Percentiles rank a stretch among this genome's conserved stretches.
Conservation (phyloP, 208 protist genomes). For the Acanthamoeba triangularis region DNA sequence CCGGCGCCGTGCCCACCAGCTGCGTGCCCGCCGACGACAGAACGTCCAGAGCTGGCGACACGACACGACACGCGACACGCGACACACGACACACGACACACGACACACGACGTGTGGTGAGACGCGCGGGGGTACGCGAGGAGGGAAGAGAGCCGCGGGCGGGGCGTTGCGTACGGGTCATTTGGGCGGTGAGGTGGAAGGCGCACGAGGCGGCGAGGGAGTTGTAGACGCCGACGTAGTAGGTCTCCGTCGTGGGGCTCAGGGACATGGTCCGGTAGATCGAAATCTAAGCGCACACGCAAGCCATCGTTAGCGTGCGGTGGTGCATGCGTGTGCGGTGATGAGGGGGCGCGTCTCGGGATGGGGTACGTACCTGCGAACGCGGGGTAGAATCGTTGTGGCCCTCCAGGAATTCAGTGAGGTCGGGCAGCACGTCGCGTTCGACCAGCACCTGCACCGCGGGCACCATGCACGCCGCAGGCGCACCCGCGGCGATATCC, state of each 20-base stretch:
- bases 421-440: not conserved
- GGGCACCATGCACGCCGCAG: not conserved
- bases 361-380: too few relatives aligned
- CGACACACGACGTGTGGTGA: not conserved
- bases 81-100: too few relatives aligned
- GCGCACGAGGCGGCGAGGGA: not conserved
- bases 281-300: not conserved
- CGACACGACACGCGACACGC: too few relatives aligned
- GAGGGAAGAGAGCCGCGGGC: too few relatives aligned
- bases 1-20: not conserved
- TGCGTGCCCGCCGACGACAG: not conserved
- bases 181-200: not conserved
- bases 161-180: not conserved
- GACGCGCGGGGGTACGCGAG: too few relatives aligned
- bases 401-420: not conserved
- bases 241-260: not conserved
- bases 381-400: slow-evolving; percentile 10
- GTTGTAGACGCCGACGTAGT: slow-evolving; percentile 25
- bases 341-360: too few relatives aligned
- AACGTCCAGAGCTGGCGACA: not conserved
- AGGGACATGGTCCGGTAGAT: not conserved
- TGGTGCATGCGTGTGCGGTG: too few relatives aligned
- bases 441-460: not conserved
- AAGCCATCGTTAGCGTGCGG: too few relatives aligned
- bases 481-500: not conserved